Evolutionary conservation across 2,329 filamentous ascomycete species (phyloP).

Genomic region (Aureobasidium sp.): DNA sequence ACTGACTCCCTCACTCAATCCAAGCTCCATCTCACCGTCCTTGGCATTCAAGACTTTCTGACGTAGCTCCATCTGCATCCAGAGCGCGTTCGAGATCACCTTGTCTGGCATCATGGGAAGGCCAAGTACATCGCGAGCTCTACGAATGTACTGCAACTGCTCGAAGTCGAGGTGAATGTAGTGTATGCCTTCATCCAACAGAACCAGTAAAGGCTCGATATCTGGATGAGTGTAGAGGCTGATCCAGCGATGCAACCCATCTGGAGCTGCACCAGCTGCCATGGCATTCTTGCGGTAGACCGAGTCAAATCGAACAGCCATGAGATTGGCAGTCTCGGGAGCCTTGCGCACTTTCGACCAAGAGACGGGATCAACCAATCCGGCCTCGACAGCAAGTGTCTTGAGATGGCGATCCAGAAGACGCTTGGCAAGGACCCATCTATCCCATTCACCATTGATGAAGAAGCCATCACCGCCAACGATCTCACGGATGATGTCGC

Average conservation of each 20-base stretch:
- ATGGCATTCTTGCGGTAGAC: constrained; percentile 43
- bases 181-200: constrained; percentile 53
- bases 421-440: constrained; percentile 50
- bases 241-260: constrained; percentile 43
- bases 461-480: constrained; percentile 54
- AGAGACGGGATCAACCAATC: constrained; percentile 40
- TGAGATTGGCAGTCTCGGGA: constrained; percentile 41
- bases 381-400: constrained; percentile 41
- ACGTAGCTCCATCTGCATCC: constrained; percentile 51
- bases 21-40: constrained; percentile 47
- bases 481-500: constrained; percentile 52
- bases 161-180: constrained; percentile 55
- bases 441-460: constrained; percentile 50
- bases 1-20: constrained; percentile 38
- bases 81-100: constrained; percentile 49
- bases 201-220: constrained; percentile 48
- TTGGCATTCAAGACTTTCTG: constrained; percentile 49
- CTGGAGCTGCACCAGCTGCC: constrained; percentile 32
- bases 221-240: constrained; percentile 48
- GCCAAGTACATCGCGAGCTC: constrained; percentile 46
- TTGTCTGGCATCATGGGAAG: constrained; percentile 49
- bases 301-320: constrained; percentile 47
- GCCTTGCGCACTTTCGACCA: constrained; percentile 38
- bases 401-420: constrained; percentile 47
- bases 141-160: constrained; percentile 49